Conservation (phyloP, 1,284 basidiomycete species). For the Mycosarcoma mackinlayi region DNA sequence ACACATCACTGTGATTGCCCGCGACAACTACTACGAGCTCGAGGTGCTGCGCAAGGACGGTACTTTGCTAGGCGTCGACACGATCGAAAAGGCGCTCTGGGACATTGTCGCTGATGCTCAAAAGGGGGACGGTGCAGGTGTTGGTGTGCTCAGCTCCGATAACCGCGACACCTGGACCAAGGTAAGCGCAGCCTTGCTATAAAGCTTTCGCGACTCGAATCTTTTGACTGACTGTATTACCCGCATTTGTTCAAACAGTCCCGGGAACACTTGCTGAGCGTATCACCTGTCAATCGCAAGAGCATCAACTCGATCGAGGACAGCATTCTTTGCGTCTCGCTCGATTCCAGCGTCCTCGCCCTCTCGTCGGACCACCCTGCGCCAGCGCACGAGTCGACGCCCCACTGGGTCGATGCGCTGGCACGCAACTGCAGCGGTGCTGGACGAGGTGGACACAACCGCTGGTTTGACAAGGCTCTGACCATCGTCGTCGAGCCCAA, state of each 20-base stretch:
- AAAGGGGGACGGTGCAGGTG: constrained; percentile 71
- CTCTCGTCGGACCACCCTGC: constrained; percentile 60
- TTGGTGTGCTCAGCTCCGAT: constrained; percentile 83
- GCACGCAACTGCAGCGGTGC: constrained; percentile 79
- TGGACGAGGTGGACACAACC: constrained; percentile 79
- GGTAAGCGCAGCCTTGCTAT: constrained; percentile 70
- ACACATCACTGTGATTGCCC: constrained; percentile 78
- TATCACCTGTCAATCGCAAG: constrained; percentile 76
- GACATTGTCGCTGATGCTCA: constrained; percentile 79
- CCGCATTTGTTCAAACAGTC: constrained; percentile 71
- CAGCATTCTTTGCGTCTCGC: constrained; percentile 79
- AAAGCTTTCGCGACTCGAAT: background rate
- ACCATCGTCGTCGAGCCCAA: constrained; percentile 86
- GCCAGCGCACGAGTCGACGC: constrained; percentile 72
- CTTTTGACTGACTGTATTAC: background rate
- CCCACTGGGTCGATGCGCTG: constrained; percentile 79
- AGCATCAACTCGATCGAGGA: constrained; percentile 77
- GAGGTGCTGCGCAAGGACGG: constrained; percentile 71
- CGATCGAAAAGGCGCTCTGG: constrained; percentile 77
- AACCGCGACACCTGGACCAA: constrained; percentile 85
- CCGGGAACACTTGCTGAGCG: constrained; percentile 76
- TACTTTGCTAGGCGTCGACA: constrained; percentile 71
- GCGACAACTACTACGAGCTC: constrained; percentile 85
- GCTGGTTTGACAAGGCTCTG: constrained; percentile 93
- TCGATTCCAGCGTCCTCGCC: constrained; percentile 71